Percentiles rank a stretch among this genome's conserved stretches.
These are phyloP conservation scores for Epicoccum sorghinum DNA, from an alignment of 2,329 filamentous ascomycete species.

Conservation along the genomic window DNA sequence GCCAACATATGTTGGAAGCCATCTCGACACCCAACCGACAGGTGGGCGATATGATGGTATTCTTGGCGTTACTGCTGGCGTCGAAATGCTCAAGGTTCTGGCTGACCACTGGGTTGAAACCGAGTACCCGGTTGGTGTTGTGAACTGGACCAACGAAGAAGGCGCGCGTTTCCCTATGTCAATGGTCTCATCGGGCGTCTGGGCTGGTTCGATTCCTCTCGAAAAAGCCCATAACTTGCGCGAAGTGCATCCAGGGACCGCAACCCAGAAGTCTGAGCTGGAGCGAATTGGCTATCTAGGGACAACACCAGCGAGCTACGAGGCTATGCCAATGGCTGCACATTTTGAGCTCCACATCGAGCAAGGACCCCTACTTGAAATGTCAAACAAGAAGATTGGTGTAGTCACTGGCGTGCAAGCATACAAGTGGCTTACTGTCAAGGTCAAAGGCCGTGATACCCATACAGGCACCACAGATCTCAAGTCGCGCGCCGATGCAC, in stretches of 20 bases:
- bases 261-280: conserved; percentile 71
- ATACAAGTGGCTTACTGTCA: conserved; percentile 75
- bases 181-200: conserved; percentile 77
- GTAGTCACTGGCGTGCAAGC: conserved; percentile 76
- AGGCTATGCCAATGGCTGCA: conserved; percentile 69
- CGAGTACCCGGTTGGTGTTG: conserved; percentile 72
- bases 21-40: conserved; percentile 62
- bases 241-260: conserved; percentile 66
- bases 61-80: conserved; percentile 72
- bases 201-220: conserved; percentile 71
- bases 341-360: conserved; percentile 89
- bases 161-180: conserved; percentile 79
- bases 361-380: conserved; percentile 77
- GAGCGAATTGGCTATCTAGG: conserved; percentile 76
- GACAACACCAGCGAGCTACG: conserved; percentile 60
- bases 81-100: conserved; percentile 74
- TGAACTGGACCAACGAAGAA: conserved; percentile 86
- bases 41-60: conserved; percentile 80
- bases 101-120: conserved; percentile 72
- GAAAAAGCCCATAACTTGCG: conserved; percentile 64
- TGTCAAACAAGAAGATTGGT: conserved; percentile 66
- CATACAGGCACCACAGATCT: conserved; percentile 80
- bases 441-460: conserved; percentile 69
- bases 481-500: conserved; percentile 68
- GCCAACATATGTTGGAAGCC: conserved; percentile 73